Conservation (phyloP, 2,329 filamentous ascomycete species). For the Xylariaceae sp. region DNA sequence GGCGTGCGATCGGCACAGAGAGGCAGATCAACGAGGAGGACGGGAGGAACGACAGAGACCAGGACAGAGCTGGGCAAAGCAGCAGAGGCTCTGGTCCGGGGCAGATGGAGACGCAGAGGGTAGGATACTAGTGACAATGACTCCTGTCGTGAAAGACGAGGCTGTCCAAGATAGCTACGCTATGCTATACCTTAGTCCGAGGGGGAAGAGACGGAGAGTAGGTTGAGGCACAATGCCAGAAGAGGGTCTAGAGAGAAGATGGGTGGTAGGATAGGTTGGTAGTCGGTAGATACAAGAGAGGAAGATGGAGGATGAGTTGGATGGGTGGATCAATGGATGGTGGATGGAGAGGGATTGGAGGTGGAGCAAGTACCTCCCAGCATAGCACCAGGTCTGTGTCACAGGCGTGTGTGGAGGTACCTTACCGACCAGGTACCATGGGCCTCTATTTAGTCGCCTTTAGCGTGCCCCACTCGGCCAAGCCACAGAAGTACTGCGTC, state of each 20-base stretch:
- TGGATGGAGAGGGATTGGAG: conserved; percentile 19
- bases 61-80: not conserved
- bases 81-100: conserved; percentile 1
- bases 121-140: conserved; percentile 13
- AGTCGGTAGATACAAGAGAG: conserved; percentile 12
- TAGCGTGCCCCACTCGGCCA: conserved; percentile 8
- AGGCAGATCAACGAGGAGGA: conserved; percentile 7
- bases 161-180: conserved; percentile 24
- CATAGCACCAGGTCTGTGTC: conserved; percentile 15
- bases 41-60: conserved; percentile 3
- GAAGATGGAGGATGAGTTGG: conserved; percentile 21
- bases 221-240: conserved; percentile 20
- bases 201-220: conserved; percentile 30
- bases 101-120: conserved; percentile 6
- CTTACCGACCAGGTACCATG: conserved; percentile 15
- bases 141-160: conserved; percentile 24
- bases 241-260: conserved; percentile 9
- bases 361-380: conserved; percentile 19
- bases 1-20: not conserved
- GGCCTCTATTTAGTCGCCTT: conserved; percentile 3
- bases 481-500: not conserved
- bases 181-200: conserved; percentile 26
- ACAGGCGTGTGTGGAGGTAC: conserved; percentile 14
- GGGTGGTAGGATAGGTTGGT: conserved; percentile 9
- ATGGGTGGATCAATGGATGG: conserved; percentile 18